Evolutionary conservation across 768 basidiomycete genomes (phyloP).

Genomic region (Amyloporia xantha): DNA sequence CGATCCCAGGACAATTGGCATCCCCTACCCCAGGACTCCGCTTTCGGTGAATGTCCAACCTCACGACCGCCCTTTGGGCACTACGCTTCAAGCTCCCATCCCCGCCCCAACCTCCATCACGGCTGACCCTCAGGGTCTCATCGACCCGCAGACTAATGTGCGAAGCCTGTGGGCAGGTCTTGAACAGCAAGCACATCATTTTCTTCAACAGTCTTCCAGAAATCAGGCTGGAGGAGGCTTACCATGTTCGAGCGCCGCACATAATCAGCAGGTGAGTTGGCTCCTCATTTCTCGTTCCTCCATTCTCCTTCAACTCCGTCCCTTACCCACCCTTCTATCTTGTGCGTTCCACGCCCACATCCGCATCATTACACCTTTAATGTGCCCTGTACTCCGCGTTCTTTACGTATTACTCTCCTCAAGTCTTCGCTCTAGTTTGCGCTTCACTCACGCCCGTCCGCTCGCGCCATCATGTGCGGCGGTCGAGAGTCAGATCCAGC

Average conservation of each 20-base stretch:
- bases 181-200: slow-evolving; percentile 33
- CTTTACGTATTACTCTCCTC: slow-evolving; percentile 7
- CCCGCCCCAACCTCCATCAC: slow-evolving; percentile 26
- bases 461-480: slow-evolving; percentile 23
- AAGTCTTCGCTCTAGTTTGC: slow-evolving; percentile 14
- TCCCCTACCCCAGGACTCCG: too few species aligned
- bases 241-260: background rate
- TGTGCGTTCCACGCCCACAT: too few species aligned
- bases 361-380: background rate
- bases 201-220: slow-evolving; percentile 5
- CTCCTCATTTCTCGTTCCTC: slow-evolving; percentile 1
- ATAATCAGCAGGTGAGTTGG: slow-evolving; percentile 15
- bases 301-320: background rate
- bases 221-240: slow-evolving; percentile 4
- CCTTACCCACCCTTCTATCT: slow-evolving; percentile 1
- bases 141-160: slow-evolving; percentile 24
- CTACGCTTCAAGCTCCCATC: slow-evolving; percentile 11
- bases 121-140: slow-evolving; percentile 50
- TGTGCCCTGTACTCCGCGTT: background rate
- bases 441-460: slow-evolving; percentile 21
- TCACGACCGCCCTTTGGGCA: background rate
- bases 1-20: too few species aligned
- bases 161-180: slow-evolving; percentile 25
- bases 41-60: too few species aligned
- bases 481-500: background rate